phyloP scores from a whole-genome alignment of 2,329 filamentous ascomycete genomes.

The Dichotomopilus funicola region DNA sequence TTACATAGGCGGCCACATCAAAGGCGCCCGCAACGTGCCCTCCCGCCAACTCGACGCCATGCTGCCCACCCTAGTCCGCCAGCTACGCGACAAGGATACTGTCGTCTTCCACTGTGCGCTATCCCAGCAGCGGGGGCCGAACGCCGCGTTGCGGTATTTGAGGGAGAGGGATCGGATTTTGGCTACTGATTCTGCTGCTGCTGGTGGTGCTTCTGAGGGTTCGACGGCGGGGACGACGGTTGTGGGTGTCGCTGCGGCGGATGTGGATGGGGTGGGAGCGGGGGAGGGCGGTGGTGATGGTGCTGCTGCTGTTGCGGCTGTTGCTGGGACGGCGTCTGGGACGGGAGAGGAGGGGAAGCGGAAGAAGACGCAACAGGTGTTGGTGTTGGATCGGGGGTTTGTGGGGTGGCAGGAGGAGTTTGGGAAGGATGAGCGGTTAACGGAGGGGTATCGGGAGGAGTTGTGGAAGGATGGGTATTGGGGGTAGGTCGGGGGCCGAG shows the following conservation, averaged over 20 bases:
- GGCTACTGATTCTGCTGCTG: too few relatives aligned
- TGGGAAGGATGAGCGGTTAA: slow-evolving; percentile 71
- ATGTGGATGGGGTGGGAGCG: slow-evolving; percentile 17
- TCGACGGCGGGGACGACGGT: slow-evolving; percentile 21
- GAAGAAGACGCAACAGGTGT: slow-evolving; percentile 58
- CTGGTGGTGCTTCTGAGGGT: neutral
- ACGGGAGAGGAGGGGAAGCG: slow-evolving; percentile 16
- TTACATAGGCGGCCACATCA: slow-evolving; percentile 86
- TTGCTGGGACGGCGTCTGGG: slow-evolving; percentile 16
- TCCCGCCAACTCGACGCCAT: slow-evolving; percentile 64
- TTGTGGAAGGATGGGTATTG: slow-evolving; percentile 64
- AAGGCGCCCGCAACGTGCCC: slow-evolving; percentile 68
- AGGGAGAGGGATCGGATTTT: slow-evolving; percentile 56
- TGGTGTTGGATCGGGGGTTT: slow-evolving; percentile 79
- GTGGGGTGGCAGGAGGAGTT: slow-evolving; percentile 80
- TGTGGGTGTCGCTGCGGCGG: slow-evolving; percentile 18
- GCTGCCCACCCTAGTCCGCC: slow-evolving; percentile 76
- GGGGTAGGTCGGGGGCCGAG: slow-evolving; percentile 6
- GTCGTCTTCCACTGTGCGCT: slow-evolving; percentile 94
- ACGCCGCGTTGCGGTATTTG: slow-evolving; percentile 73
- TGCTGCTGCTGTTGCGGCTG: slow-evolving; percentile 20
- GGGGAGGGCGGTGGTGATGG: slow-evolving; percentile 22
- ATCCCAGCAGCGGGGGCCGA: slow-evolving; percentile 83
- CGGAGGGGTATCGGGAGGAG: slow-evolving; percentile 77
- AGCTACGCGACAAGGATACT: slow-evolving; percentile 66